These are phyloP conservation scores for Colletotrichum sp. DNA, from an alignment of 2,329 filamentous ascomycete genomes.

Conservation along the genomic window DNA sequence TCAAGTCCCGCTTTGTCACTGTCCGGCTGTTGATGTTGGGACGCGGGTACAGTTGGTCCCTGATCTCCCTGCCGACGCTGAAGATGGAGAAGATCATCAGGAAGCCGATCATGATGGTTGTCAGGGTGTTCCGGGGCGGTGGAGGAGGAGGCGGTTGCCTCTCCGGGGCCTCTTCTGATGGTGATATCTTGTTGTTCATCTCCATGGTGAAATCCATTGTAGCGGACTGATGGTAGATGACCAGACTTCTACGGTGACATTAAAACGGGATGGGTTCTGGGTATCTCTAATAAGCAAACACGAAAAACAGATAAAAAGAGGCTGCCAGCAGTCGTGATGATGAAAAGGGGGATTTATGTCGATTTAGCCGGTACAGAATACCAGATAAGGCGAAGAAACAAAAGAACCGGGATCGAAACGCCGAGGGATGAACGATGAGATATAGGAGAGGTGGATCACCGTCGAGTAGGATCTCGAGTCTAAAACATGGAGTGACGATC, in stretches of 20 bases:
- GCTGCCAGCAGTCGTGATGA: slow-evolving; percentile 2
- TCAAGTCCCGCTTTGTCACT: neutral
- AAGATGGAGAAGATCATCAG: slow-evolving; percentile 19
- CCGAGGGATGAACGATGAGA: neutral
- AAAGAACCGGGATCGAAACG: neutral
- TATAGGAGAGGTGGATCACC: neutral
- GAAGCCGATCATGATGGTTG: slow-evolving; percentile 1
- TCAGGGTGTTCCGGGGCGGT: neutral
- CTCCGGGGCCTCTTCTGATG: neutral
- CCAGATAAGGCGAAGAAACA: neutral
- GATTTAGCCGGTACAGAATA: neutral
- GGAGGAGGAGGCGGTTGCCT: neutral
- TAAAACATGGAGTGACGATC: slow-evolving; percentile 11
- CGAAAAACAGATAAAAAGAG: neutral
- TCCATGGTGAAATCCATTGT: neutral
- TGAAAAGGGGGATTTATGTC: neutral
- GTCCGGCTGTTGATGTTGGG: neutral
- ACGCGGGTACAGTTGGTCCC: neutral
- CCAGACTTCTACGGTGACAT: neutral
- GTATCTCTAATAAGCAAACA: neutral
- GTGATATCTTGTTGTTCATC: neutral
- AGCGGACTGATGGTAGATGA: neutral
- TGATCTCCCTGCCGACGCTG: slow-evolving; percentile 10
- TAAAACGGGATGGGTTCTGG: neutral
- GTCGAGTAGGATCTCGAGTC: neutral